Conservation (phyloP, 345 rosid genomes). For the Camelina hispida region DNA sequence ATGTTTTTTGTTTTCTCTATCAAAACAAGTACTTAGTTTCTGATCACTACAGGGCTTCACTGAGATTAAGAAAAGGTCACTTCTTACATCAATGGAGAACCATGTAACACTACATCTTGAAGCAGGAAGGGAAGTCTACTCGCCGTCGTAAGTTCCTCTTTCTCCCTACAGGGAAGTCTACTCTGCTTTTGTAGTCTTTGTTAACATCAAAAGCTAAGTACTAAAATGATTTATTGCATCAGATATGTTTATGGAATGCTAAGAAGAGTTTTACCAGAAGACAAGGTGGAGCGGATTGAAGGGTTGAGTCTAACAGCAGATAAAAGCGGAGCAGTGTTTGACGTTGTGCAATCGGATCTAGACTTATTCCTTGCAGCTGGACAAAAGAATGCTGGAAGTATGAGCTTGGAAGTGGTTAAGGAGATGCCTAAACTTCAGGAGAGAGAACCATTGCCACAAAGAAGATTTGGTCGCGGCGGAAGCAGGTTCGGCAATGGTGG, state of each 20-base stretch:
- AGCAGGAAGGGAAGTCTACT: constrained; percentile 67
- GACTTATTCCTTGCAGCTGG: constrained; percentile 69
- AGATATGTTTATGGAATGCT: constrained; percentile 70
- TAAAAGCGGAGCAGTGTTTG: constrained; percentile 85
- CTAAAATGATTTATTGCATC: constrained; percentile 22
- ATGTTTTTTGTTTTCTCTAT: not conserved
- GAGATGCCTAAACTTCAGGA: constrained; percentile 78
- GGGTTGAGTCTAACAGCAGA: constrained; percentile 83
- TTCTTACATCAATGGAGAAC: constrained; percentile 85
- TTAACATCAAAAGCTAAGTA: not conserved
- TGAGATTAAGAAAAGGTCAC: constrained; percentile 87
- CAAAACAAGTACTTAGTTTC: constrained; percentile 8
- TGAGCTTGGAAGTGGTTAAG: constrained; percentile 69
- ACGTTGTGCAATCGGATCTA: constrained; percentile 66
- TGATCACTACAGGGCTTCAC: constrained; percentile 73
- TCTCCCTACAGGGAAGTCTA: too few relatives aligned
- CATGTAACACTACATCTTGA: constrained; percentile 82
- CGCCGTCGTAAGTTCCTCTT: constrained; percentile 69
- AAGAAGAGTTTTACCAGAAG: constrained; percentile 91
- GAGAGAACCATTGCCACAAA: constrained; percentile 49
- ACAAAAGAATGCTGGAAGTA: constrained; percentile 63
- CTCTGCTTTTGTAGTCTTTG: constrained; percentile 8
- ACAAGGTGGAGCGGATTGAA: constrained; percentile 76
- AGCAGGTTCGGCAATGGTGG: constrained; percentile 17
- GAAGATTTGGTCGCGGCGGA: constrained; percentile 47